phyloP scores from a whole-genome alignment of 2,329 filamentous ascomycete species.

The Knufia petricola region DNA sequence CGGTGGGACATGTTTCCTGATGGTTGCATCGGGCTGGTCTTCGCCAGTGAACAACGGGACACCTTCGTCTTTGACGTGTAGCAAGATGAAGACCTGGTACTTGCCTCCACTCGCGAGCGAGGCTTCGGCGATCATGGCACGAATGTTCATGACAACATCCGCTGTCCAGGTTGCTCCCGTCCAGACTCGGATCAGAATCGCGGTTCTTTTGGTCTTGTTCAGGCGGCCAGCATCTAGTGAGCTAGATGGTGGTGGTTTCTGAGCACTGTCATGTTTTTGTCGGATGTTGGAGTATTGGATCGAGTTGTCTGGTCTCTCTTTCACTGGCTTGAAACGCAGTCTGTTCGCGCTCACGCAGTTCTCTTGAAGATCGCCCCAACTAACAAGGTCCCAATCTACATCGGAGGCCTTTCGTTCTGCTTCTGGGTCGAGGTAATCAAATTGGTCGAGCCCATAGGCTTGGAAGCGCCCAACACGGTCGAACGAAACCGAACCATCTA shows the following conservation, averaged over 20 bases:
- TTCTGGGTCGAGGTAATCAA: slow-evolving; percentile 19
- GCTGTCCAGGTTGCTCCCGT: slow-evolving; percentile 67
- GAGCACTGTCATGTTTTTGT: slow-evolving; percentile 19
- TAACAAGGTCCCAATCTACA: slow-evolving; percentile 52
- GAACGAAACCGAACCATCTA: slow-evolving; percentile 59
- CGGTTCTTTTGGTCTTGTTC: slow-evolving; percentile 47
- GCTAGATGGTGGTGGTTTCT: slow-evolving; percentile 12
- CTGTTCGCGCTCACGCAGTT: slow-evolving; percentile 57
- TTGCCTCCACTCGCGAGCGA: slow-evolving; percentile 71
- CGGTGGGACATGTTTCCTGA: slow-evolving; percentile 50
- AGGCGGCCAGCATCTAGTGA: slow-evolving; percentile 19
- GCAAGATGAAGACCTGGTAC: slow-evolving; percentile 71
- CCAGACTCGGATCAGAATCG: slow-evolving; percentile 75
- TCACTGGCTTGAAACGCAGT: slow-evolving; percentile 43
- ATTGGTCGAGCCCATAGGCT: slow-evolving; percentile 36
- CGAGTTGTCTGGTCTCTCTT: slow-evolving; percentile 20
- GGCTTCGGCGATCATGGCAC: slow-evolving; percentile 75
- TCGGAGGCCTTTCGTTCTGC: slow-evolving; percentile 25
- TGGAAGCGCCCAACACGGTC: slow-evolving; percentile 62
- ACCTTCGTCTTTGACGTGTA: slow-evolving; percentile 70
- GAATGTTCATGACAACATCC: slow-evolving; percentile 71
- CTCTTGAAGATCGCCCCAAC: slow-evolving; percentile 64
- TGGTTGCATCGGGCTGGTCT: slow-evolving; percentile 50
- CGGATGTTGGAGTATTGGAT: slow-evolving; percentile 24
- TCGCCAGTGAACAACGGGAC: slow-evolving; percentile 63